A percentile compares a stretch with the other conserved stretches of the same genome.
Conservation (phyloP, 2,329 filamentous ascomycete species). For the Phyllosticta citribraziliensis region DNA sequence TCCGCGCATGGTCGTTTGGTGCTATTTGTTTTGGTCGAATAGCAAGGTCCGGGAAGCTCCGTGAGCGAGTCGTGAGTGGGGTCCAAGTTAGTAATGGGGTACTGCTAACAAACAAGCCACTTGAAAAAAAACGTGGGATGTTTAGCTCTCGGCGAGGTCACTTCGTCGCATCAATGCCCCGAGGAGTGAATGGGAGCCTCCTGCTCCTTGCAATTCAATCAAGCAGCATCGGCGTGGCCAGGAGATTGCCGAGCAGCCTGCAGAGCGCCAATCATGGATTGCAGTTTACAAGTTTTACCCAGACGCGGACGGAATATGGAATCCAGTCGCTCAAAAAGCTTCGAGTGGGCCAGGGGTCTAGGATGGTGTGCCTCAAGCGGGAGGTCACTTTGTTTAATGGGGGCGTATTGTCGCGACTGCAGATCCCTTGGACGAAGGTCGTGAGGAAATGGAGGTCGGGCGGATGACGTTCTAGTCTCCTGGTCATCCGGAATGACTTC, state of each 20-base stretch:
- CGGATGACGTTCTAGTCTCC: neutral
- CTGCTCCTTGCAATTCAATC: neutral
- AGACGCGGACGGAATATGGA: neutral
- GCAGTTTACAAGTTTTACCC: neutral
- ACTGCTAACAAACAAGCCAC: neutral
- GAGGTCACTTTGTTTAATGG: neutral
- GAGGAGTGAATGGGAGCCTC: neutral
- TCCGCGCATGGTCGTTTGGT: neutral
- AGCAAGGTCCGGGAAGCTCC: neutral
- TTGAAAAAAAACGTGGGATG: neutral
- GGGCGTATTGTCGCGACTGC: neutral
- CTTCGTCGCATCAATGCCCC: neutral
- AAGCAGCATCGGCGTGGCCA: neutral
- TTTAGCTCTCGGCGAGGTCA: neutral
- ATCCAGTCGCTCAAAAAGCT: neutral
- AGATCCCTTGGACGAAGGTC: neutral
- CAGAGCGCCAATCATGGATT: neutral
- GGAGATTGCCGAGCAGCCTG: neutral
- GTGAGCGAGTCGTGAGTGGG: neutral
- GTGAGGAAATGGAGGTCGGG: neutral
- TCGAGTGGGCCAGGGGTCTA: neutral
- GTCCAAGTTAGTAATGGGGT: neutral
- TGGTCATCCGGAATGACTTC: neutral
- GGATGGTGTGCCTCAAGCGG: neutral
- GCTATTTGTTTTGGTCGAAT: neutral